phyloP scores from a whole-genome alignment of 176 grass and related monocot species.

The Alopecurus myosuroides region DNA sequence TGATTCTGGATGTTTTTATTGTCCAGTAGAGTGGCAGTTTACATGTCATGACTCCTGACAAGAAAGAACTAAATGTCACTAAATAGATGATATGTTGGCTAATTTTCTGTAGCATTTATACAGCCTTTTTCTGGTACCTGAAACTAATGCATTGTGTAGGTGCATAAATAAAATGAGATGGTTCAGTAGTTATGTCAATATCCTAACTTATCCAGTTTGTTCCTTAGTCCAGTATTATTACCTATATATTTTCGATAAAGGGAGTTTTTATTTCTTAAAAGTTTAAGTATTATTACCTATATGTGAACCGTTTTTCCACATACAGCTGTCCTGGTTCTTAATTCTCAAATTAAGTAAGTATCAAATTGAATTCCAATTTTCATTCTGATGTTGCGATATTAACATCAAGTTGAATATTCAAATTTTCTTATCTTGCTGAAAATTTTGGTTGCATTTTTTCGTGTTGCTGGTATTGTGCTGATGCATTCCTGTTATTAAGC shows the following conservation, averaged over 20 bases:
- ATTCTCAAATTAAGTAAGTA: neutral
- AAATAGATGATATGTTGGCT: neutral
- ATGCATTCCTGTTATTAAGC: neutral
- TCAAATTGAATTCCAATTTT: neutral
- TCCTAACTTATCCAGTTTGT: neutral
- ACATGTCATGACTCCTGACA: neutral
- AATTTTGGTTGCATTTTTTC: neutral
- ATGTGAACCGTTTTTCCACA: neutral
- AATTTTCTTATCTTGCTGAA: neutral
- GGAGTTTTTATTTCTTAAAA: no score
- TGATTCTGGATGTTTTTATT: neutral
- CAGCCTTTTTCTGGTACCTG: neutral
- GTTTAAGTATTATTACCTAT: neutral
- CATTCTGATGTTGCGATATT: neutral
- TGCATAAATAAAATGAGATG: conserved; percentile 10
- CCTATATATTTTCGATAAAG: no score
- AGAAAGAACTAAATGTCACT: neutral
- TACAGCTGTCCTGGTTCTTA: neutral
- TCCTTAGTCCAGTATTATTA: neutral
- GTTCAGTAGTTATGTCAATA: neutral
- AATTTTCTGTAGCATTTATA: neutral
- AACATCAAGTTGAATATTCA: neutral
- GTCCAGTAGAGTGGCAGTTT: neutral
- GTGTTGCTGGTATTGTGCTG: neutral
- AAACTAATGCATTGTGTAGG: neutral